A percentile compares a stretch with the other conserved stretches of the same genome.
phyloP scores from a whole-genome alignment of 352 stramenopile species.

The Nothophytophthora sp. region DNA sequence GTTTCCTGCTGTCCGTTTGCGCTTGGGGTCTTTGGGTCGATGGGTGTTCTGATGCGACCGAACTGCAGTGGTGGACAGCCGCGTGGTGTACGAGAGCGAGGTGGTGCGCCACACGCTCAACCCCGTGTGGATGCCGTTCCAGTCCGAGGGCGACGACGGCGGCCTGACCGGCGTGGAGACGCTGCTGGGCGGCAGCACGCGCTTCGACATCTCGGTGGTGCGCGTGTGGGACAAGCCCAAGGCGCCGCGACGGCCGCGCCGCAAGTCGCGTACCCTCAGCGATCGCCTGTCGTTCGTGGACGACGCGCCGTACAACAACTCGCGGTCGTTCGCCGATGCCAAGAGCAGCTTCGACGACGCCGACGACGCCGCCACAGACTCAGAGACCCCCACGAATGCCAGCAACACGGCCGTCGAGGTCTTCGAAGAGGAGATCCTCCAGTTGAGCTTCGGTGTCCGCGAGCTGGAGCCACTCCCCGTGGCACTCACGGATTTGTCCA shows the following conservation, averaged over 20 bases:
- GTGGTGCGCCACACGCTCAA: constrained; percentile 71
- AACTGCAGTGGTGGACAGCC: constrained; percentile 60
- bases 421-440: constrained; percentile 61
- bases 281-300: constrained; percentile 39
- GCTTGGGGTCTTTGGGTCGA: not conserved
- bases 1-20: constrained; percentile 9
- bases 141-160: constrained; percentile 40
- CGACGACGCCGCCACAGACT: constrained; percentile 27
- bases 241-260: constrained; percentile 35
- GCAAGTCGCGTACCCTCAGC: constrained; percentile 54
- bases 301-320: constrained; percentile 46
- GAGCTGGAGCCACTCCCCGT: constrained; percentile 75
- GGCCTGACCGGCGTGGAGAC: constrained; percentile 30
- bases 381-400: constrained; percentile 17
- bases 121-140: constrained; percentile 81
- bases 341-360: constrained; percentile 35
- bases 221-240: constrained; percentile 48
- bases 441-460: constrained; percentile 58
- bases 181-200: constrained; percentile 49
- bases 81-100: constrained; percentile 77
- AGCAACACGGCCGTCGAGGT: constrained; percentile 4
- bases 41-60: not conserved
- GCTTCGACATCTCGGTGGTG: constrained; percentile 72
- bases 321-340: constrained; percentile 37
- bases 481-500: constrained; percentile 55